A percentile compares a stretch with the other conserved stretches of the same genome.
Evolutionary conservation across 805 yeast species (phyloP).

Genomic region (Sungouiozyma intestinalis): DNA sequence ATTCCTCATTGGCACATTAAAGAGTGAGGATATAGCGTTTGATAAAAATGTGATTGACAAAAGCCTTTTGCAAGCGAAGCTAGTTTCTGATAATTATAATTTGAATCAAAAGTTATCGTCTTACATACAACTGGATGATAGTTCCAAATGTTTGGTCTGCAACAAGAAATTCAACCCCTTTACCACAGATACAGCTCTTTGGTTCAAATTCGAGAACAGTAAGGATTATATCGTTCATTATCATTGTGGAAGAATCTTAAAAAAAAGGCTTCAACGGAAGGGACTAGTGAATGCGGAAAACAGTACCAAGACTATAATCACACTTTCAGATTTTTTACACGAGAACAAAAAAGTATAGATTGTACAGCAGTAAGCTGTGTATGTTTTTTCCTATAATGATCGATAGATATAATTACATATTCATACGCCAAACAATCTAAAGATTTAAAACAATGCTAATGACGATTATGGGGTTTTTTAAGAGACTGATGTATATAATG

Average conservation of each 20-base stretch:
- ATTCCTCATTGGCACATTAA: constrained; percentile 33
- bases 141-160: constrained; percentile 50
- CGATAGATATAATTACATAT: not conserved
- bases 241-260: constrained; percentile 19
- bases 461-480: not conserved
- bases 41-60: constrained; percentile 28
- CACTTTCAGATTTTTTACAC: not conserved
- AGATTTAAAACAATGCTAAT: not conserved
- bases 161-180: constrained; percentile 27
- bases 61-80: constrained; percentile 44
- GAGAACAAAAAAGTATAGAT: not conserved
- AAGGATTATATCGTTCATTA: constrained; percentile 17
- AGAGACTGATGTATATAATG: not conserved
- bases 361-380: not conserved
- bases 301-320: not conserved
- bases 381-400: not conserved
- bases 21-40: constrained; percentile 26
- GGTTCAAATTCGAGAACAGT: constrained; percentile 10
- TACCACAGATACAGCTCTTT: constrained; percentile 12
- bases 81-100: constrained; percentile 37
- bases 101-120: constrained; percentile 31
- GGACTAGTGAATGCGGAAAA: constrained; percentile 3
- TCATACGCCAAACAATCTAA: not conserved
- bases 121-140: constrained; percentile 32
- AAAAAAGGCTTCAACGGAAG: constrained; percentile 8